Conservation (phyloP, 164 flowering plant species). For the Kingdonia uniflora region DNA sequence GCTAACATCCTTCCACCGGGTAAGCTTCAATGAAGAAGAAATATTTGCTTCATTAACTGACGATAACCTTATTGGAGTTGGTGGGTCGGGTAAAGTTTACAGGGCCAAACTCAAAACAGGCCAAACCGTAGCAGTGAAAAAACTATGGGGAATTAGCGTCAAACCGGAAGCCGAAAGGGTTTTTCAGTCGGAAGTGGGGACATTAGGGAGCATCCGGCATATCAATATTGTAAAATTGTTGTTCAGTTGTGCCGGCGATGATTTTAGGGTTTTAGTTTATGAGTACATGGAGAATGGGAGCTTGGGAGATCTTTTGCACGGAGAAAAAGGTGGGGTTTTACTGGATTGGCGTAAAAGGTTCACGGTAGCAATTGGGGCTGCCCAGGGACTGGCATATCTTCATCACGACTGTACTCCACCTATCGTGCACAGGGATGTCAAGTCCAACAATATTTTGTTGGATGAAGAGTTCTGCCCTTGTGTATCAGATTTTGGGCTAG, state of each 20-base stretch:
- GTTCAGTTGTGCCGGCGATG: conserved; percentile 34
- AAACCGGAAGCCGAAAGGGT: conserved; percentile 22
- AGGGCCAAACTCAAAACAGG: conserved; percentile 40
- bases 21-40: conserved; percentile 34
- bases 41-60: conserved; percentile 26
- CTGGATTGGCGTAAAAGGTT: conserved; percentile 46
- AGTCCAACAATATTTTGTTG: conserved; percentile 61
- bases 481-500: conserved; percentile 78
- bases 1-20: conserved; percentile 35
- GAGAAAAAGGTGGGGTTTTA: conserved; percentile 28
- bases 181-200: conserved; percentile 52
- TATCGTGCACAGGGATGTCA: conserved; percentile 69
- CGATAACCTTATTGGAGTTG: conserved; percentile 44
- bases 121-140: conserved; percentile 54
- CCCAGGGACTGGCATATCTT: conserved; percentile 63
- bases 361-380: conserved; percentile 49
- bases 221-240: conserved; percentile 50
- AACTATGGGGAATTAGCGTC: conserved; percentile 27
- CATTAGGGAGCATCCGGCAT: conserved; percentile 49
- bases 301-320: conserved; percentile 58
- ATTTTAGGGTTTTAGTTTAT: conserved; percentile 43
- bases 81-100: conserved; percentile 59
- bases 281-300: conserved; percentile 79
- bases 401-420: conserved; percentile 76
- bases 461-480: conserved; percentile 45